These are phyloP conservation scores for Apiospora aurea DNA, from an alignment of 2,329 filamentous ascomycete genomes.

Conservation along the genomic window DNA sequence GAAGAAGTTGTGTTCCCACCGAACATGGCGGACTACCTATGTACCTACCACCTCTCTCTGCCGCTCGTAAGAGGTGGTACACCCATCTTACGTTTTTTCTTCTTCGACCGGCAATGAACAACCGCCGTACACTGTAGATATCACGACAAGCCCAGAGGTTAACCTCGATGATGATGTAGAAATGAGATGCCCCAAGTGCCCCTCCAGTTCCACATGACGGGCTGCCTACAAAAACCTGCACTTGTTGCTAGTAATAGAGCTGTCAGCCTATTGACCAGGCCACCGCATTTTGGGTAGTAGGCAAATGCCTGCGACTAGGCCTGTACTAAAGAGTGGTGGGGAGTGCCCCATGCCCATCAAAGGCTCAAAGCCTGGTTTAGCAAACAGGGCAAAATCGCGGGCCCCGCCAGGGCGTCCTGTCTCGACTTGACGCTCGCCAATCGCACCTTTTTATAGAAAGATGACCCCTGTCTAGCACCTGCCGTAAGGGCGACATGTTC, in stretches of 20 bases:
- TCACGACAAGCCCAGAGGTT: conserved; percentile 12
- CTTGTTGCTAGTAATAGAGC: conserved; percentile 10
- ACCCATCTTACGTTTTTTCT: conserved; percentile 14
- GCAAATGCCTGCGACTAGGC: neutral
- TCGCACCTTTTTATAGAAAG: conserved; percentile 23
- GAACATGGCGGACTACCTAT: neutral
- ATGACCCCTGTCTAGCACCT: conserved; percentile 20
- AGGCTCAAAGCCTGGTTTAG: conserved; percentile 8
- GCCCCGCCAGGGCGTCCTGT: conserved; percentile 20
- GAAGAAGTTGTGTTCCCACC: conserved; percentile 9
- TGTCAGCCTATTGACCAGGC: conserved; percentile 17
- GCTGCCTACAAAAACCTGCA: conserved; percentile 1
- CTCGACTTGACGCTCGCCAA: conserved; percentile 20
- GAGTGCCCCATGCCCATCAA: conserved; percentile 9
- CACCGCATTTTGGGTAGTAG: conserved; percentile 11
- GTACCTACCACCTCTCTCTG: neutral
- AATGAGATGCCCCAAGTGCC: conserved; percentile 20
- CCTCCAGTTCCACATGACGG: conserved; percentile 21
- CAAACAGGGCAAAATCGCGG: conserved; percentile 3
- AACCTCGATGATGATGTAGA: conserved; percentile 20
- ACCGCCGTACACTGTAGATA: conserved; percentile 8
- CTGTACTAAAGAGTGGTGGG: conserved; percentile 5
- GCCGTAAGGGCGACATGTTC: conserved; percentile 21
- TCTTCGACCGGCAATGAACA: neutral
- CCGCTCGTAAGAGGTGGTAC: conserved; percentile 13